Evolutionary conservation across 2,329 filamentous ascomycete species (phyloP).

Genomic region (Microthyrium microscopicum): DNA sequence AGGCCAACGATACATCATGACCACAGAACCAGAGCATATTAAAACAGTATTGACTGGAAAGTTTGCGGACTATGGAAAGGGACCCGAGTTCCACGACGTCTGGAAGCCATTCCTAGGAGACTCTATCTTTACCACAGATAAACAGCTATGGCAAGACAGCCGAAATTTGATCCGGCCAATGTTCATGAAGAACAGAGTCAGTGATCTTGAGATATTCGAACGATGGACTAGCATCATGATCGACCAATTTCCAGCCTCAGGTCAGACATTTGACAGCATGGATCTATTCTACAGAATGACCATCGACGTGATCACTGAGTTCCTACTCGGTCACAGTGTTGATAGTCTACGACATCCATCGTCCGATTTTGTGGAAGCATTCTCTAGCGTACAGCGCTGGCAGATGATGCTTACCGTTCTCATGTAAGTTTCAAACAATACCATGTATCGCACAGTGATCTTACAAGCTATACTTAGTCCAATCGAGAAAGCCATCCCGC

Average conservation of each 20-base stretch:
- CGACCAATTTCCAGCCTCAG: slow-evolving; percentile 22
- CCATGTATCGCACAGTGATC: too few species aligned
- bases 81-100: slow-evolving; percentile 38
- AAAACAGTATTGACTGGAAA: slow-evolving; percentile 81
- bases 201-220: slow-evolving; percentile 69
- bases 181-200: slow-evolving; percentile 71
- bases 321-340: slow-evolving; percentile 64
- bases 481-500: slow-evolving; percentile 35
- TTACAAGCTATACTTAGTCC: slow-evolving; percentile 38
- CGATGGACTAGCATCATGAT: slow-evolving; percentile 57
- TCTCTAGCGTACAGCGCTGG: slow-evolving; percentile 59
- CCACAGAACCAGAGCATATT: slow-evolving; percentile 74
- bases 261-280: slow-evolving; percentile 47
- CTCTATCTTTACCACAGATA: slow-evolving; percentile 57
- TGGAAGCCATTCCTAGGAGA: slow-evolving; percentile 66
- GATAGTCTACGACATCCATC: slow-evolving; percentile 39
- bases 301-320: slow-evolving; percentile 72
- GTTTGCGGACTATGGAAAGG: slow-evolving; percentile 74
- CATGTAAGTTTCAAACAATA: slow-evolving; percentile 17
- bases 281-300: slow-evolving; percentile 59
- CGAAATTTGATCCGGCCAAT: slow-evolving; percentile 72
- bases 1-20: slow-evolving; percentile 36
- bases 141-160: slow-evolving; percentile 58
- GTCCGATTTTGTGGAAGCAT: slow-evolving; percentile 59
- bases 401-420: slow-evolving; percentile 50